Percentiles rank a stretch among this genome's conserved stretches.
phyloP scores from a whole-genome alignment of 2,329 filamentous ascomycete genomes.

The Hirsutella thompsonii region DNA sequence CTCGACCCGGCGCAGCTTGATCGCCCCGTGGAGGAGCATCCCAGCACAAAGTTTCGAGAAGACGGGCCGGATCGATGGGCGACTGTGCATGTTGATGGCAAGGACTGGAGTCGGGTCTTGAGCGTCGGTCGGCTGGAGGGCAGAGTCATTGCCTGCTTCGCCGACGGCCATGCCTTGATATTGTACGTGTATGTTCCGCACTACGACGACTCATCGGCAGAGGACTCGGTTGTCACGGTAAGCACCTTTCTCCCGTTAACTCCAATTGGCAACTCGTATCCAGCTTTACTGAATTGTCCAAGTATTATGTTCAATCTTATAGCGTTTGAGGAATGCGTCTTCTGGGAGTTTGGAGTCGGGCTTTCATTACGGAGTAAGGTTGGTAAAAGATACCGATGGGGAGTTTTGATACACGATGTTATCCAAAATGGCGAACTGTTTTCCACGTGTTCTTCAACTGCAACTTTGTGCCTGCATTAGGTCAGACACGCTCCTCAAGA shows the following conservation, averaged over 20 bases:
- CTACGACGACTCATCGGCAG: constrained; percentile 50
- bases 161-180: constrained; percentile 66
- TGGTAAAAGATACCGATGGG: too few species aligned
- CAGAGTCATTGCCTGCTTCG: constrained; percentile 84
- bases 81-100: constrained; percentile 79
- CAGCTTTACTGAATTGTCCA: constrained; percentile 9
- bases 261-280: background rate
- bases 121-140: constrained; percentile 84
- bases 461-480: too few species aligned
- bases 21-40: constrained; percentile 63
- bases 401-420: too few species aligned
- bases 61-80: constrained; percentile 77
- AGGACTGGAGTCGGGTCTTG: constrained; percentile 89
- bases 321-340: constrained; percentile 14
- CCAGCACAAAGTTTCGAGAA: constrained; percentile 65
- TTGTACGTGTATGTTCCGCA: constrained; percentile 71
- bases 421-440: too few species aligned
- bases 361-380: too few species aligned
- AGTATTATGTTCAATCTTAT: constrained; percentile 33
- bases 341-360: too few species aligned
- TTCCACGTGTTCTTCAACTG: too few species aligned
- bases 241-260: constrained; percentile 11
- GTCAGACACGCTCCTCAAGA: too few species aligned
- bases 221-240: constrained; percentile 68
- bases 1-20: constrained; percentile 67